Evolutionary conservation across 1,284 basidiomycete species (phyloP).

Genomic region (Pterulicium gracile): DNA sequence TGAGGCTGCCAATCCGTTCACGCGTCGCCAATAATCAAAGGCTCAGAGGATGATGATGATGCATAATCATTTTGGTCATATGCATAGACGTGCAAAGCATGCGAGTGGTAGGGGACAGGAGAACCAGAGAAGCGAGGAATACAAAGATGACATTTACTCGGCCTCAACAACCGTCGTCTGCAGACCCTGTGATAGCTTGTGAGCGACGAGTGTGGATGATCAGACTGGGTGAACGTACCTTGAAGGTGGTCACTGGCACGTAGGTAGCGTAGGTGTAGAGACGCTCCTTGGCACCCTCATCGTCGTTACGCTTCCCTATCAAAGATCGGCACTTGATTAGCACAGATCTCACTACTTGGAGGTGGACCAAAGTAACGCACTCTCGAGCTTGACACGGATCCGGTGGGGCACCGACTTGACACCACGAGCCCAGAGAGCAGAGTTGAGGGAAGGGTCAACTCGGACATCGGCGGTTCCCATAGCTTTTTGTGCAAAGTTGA

Average conservation of each 20-base stretch:
- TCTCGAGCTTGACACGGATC: slow-evolving; percentile 85
- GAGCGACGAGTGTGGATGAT: background rate
- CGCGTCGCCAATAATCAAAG: too few relatives aligned
- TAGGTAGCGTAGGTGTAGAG: slow-evolving; percentile 86
- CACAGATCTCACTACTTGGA: slow-evolving; percentile 1
- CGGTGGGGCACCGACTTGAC: slow-evolving; percentile 88
- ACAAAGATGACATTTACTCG: slow-evolving; percentile 30
- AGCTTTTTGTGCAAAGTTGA: slow-evolving; percentile 81
- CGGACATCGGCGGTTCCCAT: slow-evolving; percentile 94
- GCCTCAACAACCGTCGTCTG: slow-evolving; percentile 75
- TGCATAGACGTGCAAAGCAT: background rate
- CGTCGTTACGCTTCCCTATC: slow-evolving; percentile 85
- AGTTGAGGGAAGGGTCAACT: slow-evolving; percentile 89
- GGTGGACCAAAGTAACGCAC: slow-evolving; percentile 41
- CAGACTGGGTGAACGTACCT: slow-evolving; percentile 39
- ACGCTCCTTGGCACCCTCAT: slow-evolving; percentile 96
- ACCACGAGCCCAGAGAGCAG: slow-evolving; percentile 83
- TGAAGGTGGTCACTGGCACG: slow-evolving; percentile 76
- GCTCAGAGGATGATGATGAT: too few relatives aligned
- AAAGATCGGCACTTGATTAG: slow-evolving; percentile 2
- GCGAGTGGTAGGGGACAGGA: background rate
- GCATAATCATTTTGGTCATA: background rate
- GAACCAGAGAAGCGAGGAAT: background rate
- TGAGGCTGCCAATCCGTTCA: too few relatives aligned
- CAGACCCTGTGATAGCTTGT: slow-evolving; percentile 49